A percentile compares a stretch with the other conserved stretches of the same genome.
Conservation (phyloP, 768 basidiomycete species). For the Arthromyces matolae region DNA sequence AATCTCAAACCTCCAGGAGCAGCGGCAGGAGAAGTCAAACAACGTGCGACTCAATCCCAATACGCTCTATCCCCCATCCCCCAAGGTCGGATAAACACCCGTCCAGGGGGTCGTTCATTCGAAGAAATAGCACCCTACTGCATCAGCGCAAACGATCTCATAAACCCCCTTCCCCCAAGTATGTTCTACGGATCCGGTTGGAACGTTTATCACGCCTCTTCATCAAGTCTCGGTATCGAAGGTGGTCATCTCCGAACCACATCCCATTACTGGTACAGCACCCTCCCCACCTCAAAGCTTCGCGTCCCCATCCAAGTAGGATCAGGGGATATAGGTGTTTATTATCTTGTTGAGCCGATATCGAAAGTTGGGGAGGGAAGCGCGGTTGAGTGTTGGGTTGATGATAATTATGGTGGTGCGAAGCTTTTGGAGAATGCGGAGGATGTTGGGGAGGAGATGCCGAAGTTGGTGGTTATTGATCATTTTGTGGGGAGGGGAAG, state of each 20-base stretch:
- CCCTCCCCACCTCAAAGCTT: slow-evolving; percentile 75
- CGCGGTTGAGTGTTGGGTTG: slow-evolving; percentile 92
- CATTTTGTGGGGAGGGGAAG: slow-evolving; percentile 79
- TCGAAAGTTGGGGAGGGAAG: slow-evolving; percentile 57
- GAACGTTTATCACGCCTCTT: slow-evolving; percentile 69
- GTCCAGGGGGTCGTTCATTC: slow-evolving; percentile 55
- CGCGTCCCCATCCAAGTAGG: slow-evolving; percentile 81
- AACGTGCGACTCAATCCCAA: slow-evolving; percentile 31
- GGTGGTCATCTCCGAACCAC: slow-evolving; percentile 49
- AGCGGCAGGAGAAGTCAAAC: slow-evolving; percentile 13
- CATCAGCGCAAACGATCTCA: slow-evolving; percentile 94
- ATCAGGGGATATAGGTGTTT: slow-evolving; percentile 90
- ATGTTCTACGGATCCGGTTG: slow-evolving; percentile 94
- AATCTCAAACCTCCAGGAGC: slow-evolving; percentile 14
- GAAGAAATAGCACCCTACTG: slow-evolving; percentile 91
- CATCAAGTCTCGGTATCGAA: slow-evolving; percentile 14
- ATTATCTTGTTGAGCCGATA: slow-evolving; percentile 77
- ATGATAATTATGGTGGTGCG: slow-evolving; percentile 85
- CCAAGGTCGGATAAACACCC: slow-evolving; percentile 64
- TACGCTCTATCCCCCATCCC: slow-evolving; percentile 52
- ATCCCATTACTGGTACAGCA: slow-evolving; percentile 92
- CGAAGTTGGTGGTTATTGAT: slow-evolving; percentile 81
- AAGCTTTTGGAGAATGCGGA: slow-evolving; percentile 75
- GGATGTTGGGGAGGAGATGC: slow-evolving; percentile 54
- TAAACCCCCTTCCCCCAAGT: slow-evolving; percentile 94